Base-by-base conservation (phyloP, 306 rosid species). In the Leucaena leucocephala region DNA sequence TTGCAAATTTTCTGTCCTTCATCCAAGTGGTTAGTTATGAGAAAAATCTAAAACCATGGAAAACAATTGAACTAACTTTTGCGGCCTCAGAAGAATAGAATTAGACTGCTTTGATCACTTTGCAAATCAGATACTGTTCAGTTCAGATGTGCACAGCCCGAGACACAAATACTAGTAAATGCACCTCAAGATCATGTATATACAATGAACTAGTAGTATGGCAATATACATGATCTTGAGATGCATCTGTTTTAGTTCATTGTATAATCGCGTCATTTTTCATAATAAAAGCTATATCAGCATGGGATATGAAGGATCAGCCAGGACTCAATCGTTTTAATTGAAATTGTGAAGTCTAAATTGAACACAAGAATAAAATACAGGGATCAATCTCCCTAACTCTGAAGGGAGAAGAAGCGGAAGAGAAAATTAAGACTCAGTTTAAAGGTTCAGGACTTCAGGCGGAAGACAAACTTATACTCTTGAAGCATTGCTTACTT, bases 31-130 rank as follows among this genome's bases (percentile, higher is more conserved):
- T 14, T 55, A 66, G 16, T 22, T 44, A 39, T 42, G 45, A 44
- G 68, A 21, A 57, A 75, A 17, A 8, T 81, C 80, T 22, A 36
- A 12, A 81, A 38, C 46, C 58, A 68, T 17, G 16, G 16, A 55
- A 69, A 8, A 44, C 22, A 21, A n/a, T 44, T 68, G 57, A 66
- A 68, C 39, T 54, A 55, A 66, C 71, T 8, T 55, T 57, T 46
- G 68, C 44, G 72, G 71, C 36, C 44, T 49, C 45, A 9, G 66
- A 19, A 39, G 68, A 35, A 22, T 58, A 68, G 71, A 38, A 54
- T 27, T 44, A 50, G 75, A 35, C 59, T 63, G 17, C 74, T 19
- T 40, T 54, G 39, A 35, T 72, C 46, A 72, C 7, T 49, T 72
- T 16, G 48, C 45, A 50, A 36, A 52, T 50, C 44, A 9, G 44